phyloP scores from a whole-genome alignment of 208 protist genomes.

The Trypanosoma congolense region DNA sequence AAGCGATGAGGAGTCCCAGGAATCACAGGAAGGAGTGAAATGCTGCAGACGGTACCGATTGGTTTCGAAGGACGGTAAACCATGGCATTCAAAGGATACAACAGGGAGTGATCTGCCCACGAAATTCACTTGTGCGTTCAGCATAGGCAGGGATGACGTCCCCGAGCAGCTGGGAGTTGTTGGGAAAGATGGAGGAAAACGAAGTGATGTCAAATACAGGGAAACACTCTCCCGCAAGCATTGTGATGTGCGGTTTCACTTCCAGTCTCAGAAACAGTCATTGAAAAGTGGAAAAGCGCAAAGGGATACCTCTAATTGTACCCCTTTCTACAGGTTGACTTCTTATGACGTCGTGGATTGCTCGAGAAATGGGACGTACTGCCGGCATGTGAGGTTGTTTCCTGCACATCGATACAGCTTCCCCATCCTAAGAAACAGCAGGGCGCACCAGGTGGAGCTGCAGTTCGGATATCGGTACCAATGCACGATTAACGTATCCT shows the following conservation, averaged over 20 bases:
- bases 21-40: neutral
- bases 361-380: slow-evolving; percentile 22
- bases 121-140: slow-evolving; percentile 15
- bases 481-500: neutral
- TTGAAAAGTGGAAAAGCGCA: neutral
- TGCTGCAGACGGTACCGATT: neutral
- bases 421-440: neutral
- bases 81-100: neutral
- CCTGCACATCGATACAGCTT: slow-evolving; percentile 25
- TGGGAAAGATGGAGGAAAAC: neutral
- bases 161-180: neutral
- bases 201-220: neutral
- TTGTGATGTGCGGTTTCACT: slow-evolving; percentile 17
- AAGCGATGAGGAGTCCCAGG: too few species aligned
- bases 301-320: neutral
- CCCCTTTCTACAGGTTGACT: slow-evolving; percentile 15
- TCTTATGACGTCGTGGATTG: slow-evolving; percentile 22
- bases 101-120: neutral
- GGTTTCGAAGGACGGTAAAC: neutral
- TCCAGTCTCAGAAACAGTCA: neutral
- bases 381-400: slow-evolving; percentile 9
- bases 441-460: slow-evolving; percentile 5
- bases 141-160: slow-evolving; percentile 13
- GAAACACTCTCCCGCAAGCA: slow-evolving; percentile 14
- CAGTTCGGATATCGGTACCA: slow-evolving; percentile 9